Evolutionary conservation across 73 alveolate genomes (phyloP).

Genomic region (Paraurostyla sp.): DNA sequence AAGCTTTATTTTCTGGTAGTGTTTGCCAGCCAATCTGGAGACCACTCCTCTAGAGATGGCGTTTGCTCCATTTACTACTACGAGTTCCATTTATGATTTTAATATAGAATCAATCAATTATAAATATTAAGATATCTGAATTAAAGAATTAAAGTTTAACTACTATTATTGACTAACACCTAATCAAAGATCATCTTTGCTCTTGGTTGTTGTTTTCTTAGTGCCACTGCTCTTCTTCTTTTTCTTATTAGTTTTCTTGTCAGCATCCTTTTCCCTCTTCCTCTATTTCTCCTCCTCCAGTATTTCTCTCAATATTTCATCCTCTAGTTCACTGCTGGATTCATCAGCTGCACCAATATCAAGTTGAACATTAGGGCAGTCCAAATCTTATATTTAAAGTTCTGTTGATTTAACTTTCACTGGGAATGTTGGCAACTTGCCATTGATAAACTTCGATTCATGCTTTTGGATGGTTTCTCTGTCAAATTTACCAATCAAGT

Average conservation of each 20-base stretch:
- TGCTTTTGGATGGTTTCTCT: slow-evolving; percentile 21
- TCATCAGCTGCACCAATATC: slow-evolving; percentile 19
- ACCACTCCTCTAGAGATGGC: slow-evolving; percentile 35
- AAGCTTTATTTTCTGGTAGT: slow-evolving; percentile 11
- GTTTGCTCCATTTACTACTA: slow-evolving; percentile 48
- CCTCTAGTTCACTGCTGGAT: background rate
- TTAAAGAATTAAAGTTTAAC: background rate
- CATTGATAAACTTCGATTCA: slow-evolving; percentile 43
- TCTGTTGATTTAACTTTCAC: slow-evolving; percentile 31
- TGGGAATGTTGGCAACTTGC: slow-evolving; percentile 49
- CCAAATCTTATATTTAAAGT: slow-evolving; percentile 26
- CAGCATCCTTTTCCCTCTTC: background rate
- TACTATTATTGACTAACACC: too few relatives aligned
- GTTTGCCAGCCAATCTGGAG: slow-evolving; percentile 37
- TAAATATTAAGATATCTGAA: background rate
- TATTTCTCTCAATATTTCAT: slow-evolving; percentile 53
- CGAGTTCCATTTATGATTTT: slow-evolving; percentile 19
- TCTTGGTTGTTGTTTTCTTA: background rate
- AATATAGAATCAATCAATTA: slow-evolving; percentile 14
- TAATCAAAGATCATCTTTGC: slow-evolving; percentile 53
- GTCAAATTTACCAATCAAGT: slow-evolving; percentile 56
- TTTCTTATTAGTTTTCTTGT: slow-evolving; percentile 12
- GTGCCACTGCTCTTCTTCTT: background rate
- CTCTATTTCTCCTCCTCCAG: slow-evolving; percentile 32
- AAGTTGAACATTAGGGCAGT: slow-evolving; percentile 30